Percentiles rank a stretch among this genome's conserved stretches.
Conservation (phyloP, 305 asterid species). For the Withania somnifera region DNA sequence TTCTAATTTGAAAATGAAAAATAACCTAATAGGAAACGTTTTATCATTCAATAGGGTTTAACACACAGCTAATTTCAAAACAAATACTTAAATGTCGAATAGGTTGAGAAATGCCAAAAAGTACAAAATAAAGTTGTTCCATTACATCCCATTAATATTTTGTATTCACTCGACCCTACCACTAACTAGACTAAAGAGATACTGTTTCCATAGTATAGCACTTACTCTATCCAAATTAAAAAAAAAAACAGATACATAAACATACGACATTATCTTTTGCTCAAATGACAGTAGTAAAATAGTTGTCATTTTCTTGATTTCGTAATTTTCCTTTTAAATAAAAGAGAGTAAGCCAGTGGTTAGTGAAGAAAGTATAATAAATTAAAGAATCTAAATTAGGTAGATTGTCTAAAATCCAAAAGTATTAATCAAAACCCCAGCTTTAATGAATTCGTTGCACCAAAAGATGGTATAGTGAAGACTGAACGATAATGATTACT, state of each 20-base stretch:
- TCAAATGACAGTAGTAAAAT: neutral
- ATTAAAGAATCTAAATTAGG: constrained; percentile 2
- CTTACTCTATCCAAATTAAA: neutral
- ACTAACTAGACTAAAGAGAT: neutral
- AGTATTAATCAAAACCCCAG: neutral
- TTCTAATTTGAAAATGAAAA: neutral
- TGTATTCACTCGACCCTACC: neutral
- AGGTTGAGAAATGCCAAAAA: neutral
- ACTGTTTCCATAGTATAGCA: neutral
- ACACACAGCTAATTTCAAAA: too few relatives aligned
- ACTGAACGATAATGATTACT: neutral
- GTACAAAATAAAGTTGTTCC: neutral
- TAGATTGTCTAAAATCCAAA: constrained; percentile 9
- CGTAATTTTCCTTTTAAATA: too few relatives aligned
- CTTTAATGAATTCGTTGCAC: neutral
- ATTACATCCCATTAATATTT: neutral
- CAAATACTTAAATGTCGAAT: too few relatives aligned
- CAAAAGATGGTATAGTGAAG: neutral
- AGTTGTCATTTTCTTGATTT: neutral
- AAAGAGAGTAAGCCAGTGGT: neutral
- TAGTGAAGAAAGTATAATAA: neutral
- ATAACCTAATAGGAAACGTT: accelerated
- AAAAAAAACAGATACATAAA: neutral
- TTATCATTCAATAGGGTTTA: neutral
- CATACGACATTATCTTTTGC: neutral